Evolutionary conservation across 2,329 filamentous ascomycete genomes (phyloP), one percentile per base, ranked within the genome.

Genomic region (Albophoma yamanashiensis): DNA sequence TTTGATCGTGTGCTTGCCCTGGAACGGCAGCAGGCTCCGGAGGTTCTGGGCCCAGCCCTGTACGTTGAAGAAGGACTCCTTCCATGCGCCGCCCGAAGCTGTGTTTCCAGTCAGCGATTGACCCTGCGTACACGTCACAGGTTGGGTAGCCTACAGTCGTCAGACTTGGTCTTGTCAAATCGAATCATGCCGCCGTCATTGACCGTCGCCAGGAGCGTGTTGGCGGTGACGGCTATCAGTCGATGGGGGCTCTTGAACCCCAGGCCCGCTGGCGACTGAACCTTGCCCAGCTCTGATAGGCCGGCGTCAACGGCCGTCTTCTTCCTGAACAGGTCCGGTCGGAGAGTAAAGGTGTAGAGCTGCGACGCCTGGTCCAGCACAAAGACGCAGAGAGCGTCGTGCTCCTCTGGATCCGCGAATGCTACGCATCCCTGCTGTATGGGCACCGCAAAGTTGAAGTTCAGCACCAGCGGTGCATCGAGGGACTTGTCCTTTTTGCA

Each of bases 281-380:
- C 83, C 74, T 90, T 92, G 77, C 88, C 92, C 73, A 88, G 86
- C 59, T 92, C 89, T 40, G 81, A 81, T n/a, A 92, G 77, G 60
- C 89, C 87, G 58, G 87, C 83, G 65, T 95, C 91, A 20, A 87
- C 84, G 25, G 85, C 85, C 0, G 82, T 79, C 61, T 82, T 80
- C 71, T 86, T 86, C 62, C 86, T 82, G 72, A 97, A 96, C 69
- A 90, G 88, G 66, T 94, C 90, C 38, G 89, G 88, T 61, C 88
- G 87, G 57, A 99, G 75, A n/a, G 83, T 88, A 65, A 99, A 81
- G 15, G 90, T 92, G 75, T 92, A 92, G 22, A 99, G 79, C 64
- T 91, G 86, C 69, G 88, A 89, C n/a, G 83, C 79, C 62, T 86
- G 83, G 62, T 92, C 93, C 67, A 96, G 79, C 57, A 89, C 89